These are phyloP conservation scores for Hypoxylon perforatum DNA, from an alignment of 495 filamentous ascomycete species.

Conservation along the genomic window DNA sequence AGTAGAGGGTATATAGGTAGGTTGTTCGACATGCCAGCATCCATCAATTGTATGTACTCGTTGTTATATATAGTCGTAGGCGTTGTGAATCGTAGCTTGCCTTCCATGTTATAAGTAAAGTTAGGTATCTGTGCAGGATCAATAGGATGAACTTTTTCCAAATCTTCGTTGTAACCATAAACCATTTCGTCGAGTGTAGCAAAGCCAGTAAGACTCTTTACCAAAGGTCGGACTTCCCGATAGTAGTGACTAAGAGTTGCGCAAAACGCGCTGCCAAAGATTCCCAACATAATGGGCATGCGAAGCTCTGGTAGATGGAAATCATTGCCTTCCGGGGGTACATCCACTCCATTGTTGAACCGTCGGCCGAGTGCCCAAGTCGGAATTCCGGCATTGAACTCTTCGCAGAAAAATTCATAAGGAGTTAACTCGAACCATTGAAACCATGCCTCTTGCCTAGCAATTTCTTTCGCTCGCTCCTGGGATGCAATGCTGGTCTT, in stretches of 20 bases:
- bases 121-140: slow-evolving; percentile 91
- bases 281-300: slow-evolving; percentile 83
- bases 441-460: slow-evolving; percentile 86
- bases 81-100: slow-evolving; percentile 74
- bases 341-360: slow-evolving; percentile 76
- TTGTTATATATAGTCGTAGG: slow-evolving; percentile 77
- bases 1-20: slow-evolving; percentile 94
- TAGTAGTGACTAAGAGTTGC: slow-evolving; percentile 96
- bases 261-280: slow-evolving; percentile 96
- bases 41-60: slow-evolving; percentile 86
- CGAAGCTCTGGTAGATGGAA: slow-evolving; percentile 81
- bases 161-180: slow-evolving; percentile 79
- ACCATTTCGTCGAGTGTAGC: slow-evolving; percentile 85
- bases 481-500: slow-evolving; percentile 55
- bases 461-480: slow-evolving; percentile 68
- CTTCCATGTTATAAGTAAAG: slow-evolving; percentile 81
- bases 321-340: slow-evolving; percentile 60
- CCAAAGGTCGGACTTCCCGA: slow-evolving; percentile 84
- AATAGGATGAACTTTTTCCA: slow-evolving; percentile 89
- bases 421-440: slow-evolving; percentile 98
- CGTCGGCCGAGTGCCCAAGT: slow-evolving; percentile 91
- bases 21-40: slow-evolving; percentile 98
- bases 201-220: slow-evolving; percentile 79
- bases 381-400: slow-evolving; percentile 86
- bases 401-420: slow-evolving; percentile 96